Conservation (phyloP, 2,329 filamentous ascomycete genomes). For the Colletotrichum salicis region DNA sequence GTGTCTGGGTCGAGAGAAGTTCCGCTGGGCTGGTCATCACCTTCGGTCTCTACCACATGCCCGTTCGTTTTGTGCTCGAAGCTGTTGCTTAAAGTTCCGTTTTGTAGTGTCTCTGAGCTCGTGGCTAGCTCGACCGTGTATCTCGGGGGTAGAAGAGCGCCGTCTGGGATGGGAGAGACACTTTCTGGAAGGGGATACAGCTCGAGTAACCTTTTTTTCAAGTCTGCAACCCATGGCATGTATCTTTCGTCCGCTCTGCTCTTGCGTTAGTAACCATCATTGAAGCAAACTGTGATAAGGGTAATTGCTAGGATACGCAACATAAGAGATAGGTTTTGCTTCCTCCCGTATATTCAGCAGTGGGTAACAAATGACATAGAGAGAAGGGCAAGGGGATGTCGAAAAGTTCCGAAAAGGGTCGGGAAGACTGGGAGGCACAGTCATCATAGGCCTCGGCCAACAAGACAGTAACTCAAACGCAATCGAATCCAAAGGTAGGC, state of each 20-base stretch:
- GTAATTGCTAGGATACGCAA: background rate
- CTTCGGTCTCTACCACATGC: background rate
- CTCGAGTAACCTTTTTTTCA: conserved; percentile 74
- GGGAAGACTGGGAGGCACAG: background rate
- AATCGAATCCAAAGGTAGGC: background rate
- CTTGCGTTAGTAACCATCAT: conserved; percentile 11
- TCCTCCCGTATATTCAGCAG: background rate
- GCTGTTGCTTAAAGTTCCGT: background rate
- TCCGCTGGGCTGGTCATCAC: background rate
- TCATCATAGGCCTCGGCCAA: background rate
- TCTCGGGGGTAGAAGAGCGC: conserved; percentile 80
- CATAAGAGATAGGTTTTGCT: background rate
- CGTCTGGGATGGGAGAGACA: conserved; percentile 75
- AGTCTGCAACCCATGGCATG: conserved; percentile 77
- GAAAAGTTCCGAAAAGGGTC: background rate
- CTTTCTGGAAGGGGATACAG: conserved; percentile 76
- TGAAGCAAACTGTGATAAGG: no score
- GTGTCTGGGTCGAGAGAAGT: background rate
- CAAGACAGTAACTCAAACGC: background rate
- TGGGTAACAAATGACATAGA: background rate
- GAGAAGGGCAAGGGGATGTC: background rate
- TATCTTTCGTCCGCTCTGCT: conserved; percentile 83
- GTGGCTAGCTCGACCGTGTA: conserved; percentile 66
- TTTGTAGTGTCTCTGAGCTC: conserved; percentile 36
- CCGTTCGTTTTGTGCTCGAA: background rate